Conservation (phyloP, 2,329 filamentous ascomycete species). For the Alternaria solani region DNA sequence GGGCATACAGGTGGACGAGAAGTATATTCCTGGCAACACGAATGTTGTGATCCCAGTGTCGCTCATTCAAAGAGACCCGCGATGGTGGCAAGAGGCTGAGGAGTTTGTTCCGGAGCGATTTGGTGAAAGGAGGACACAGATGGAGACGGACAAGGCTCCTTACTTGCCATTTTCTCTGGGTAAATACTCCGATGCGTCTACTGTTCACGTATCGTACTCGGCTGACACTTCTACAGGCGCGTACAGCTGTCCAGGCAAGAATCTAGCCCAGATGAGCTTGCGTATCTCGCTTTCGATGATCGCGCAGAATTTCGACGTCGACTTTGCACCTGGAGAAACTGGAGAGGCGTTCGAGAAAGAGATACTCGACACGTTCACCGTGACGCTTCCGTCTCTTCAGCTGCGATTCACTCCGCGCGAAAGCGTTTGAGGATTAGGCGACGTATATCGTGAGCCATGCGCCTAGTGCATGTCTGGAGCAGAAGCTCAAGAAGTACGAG, state of each 20-base stretch:
- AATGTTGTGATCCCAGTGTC: conserved; percentile 21
- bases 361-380: conserved; percentile 28
- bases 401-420: conserved; percentile 29
- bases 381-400: conserved; percentile 41
- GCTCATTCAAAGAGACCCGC: conserved; percentile 19
- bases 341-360: conserved; percentile 31
- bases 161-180: conserved; percentile 28
- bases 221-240: conserved; percentile 14
- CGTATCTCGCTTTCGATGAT: conserved; percentile 23
- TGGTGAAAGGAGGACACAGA: conserved; percentile 22
- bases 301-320: conserved; percentile 23
- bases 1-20: conserved; percentile 37
- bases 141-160: conserved; percentile 28
- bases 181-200: not conserved
- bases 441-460: not conserved
- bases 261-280: conserved; percentile 25
- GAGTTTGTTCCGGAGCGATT: conserved; percentile 30
- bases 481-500: not conserved
- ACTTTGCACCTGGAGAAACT: conserved; percentile 27
- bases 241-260: conserved; percentile 30
- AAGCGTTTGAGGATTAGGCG: not conserved
- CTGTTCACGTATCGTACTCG: not conserved
- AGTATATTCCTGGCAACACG: conserved; percentile 21
- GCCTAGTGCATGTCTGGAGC: not conserved
- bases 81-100: conserved; percentile 23